Evolutionary conservation across 2,329 filamentous ascomycete genomes (phyloP).

Genomic region (Pezicula rhizophila): DNA sequence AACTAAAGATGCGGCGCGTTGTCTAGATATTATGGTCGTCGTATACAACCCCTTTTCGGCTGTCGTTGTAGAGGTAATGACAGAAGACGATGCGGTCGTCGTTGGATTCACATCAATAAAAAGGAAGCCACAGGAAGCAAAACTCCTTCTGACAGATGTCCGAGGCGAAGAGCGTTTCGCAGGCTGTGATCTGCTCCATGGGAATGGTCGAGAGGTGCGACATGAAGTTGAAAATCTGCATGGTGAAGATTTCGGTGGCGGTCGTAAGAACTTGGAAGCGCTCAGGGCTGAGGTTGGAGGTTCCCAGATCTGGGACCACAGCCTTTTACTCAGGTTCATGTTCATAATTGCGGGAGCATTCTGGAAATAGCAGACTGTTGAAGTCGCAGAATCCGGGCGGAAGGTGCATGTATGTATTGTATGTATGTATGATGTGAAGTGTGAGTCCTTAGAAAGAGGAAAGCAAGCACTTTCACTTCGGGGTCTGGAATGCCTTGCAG

Average conservation of each 20-base stretch:
- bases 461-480: neutral
- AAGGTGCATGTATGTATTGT: neutral
- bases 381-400: conserved; percentile 12
- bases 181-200: conserved; percentile 10
- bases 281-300: conserved; percentile 14
- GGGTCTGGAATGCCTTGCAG: no score
- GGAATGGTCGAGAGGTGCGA: conserved; percentile 12
- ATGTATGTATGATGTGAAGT: neutral
- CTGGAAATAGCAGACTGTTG: conserved; percentile 28
- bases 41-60: conserved; percentile 19
- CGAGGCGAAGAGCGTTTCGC: conserved; percentile 32
- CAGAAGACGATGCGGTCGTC: conserved; percentile 28
- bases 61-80: conserved; percentile 13
- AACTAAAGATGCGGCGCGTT: conserved; percentile 8
- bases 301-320: conserved; percentile 38
- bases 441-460: conserved; percentile 1
- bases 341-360: conserved; percentile 40
- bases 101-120: conserved; percentile 39
- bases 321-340: conserved; percentile 37
- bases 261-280: conserved; percentile 12
- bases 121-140: conserved; percentile 49
- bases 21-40: conserved; percentile 7
- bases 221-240: conserved; percentile 5
- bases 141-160: conserved; percentile 37
- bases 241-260: conserved; percentile 6